Conservation (phyloP, 2,329 filamentous ascomycete genomes). For the Dactylellina leptospora region DNA sequence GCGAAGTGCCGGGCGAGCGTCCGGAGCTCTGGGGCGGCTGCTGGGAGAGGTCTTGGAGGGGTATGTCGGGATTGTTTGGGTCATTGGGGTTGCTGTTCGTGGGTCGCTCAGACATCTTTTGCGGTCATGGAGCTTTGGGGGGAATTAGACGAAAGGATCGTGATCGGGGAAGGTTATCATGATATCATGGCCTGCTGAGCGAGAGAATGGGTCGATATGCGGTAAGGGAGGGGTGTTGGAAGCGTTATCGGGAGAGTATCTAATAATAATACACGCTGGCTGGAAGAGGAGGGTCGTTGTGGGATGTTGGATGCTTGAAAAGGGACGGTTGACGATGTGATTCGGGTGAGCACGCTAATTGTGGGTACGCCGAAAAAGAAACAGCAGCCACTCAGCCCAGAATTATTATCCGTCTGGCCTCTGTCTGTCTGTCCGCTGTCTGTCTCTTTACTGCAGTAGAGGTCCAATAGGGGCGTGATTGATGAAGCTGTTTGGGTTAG, state of each 20-base stretch:
- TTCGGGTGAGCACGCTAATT: constrained; percentile 19
- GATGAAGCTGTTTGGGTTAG: constrained; percentile 24
- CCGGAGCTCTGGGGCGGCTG: constrained; percentile 9
- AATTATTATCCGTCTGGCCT: neutral
- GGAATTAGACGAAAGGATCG: constrained; percentile 36
- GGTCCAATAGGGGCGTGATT: neutral
- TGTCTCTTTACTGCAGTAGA: neutral
- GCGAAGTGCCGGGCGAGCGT: constrained; percentile 46
- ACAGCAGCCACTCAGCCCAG: neutral
- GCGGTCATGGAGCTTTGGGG: constrained; percentile 39
- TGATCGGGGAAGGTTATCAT: constrained; percentile 38
- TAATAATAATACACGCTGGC: constrained; percentile 14
- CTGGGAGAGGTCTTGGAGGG: constrained; percentile 52
- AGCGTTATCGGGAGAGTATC: neutral
- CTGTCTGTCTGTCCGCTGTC: neutral
- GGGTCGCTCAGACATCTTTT: constrained; percentile 53
- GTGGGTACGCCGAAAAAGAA: neutral
- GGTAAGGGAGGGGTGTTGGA: neutral
- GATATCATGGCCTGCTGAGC: constrained; percentile 26
- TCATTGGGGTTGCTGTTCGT: constrained; percentile 2
- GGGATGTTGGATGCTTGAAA: constrained; percentile 22
- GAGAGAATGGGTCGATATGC: constrained; percentile 1
- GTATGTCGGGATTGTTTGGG: constrained; percentile 48
- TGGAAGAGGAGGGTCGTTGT: constrained; percentile 16
- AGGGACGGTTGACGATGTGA: constrained; percentile 41